Evolutionary conservation across 2,329 filamentous ascomycete species (phyloP), one percentile per base, ranked within the genome.

Genomic region (Zasmidium cellare): DNA sequence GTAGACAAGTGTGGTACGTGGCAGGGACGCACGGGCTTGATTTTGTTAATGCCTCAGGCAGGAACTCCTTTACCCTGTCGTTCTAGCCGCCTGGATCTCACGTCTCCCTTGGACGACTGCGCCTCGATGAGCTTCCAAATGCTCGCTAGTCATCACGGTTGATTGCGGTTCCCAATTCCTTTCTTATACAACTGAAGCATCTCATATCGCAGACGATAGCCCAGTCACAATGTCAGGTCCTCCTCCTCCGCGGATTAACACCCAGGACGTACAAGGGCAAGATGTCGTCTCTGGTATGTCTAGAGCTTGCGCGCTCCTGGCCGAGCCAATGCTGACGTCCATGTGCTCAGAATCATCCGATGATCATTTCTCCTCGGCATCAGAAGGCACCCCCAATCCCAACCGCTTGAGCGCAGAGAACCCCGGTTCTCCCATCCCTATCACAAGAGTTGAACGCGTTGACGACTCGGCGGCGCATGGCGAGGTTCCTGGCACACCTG

Each of bases 311-410:
- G 12, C 2, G 31, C 25, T 41, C 3, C 35, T 41, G 16, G 35
- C 35, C 16, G 41, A 3, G n/a, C 7, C 24, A 49, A 23, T 41
- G 18, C 18, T 51, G 35, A 41, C 16, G 35, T 14, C 3, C 16
- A 41, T 14, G 16, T 41, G 41, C 31, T 31, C 51, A 61, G 57
- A 59, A 58, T 62, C 64, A 24, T 53, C 59, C 54, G 81, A 81
- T 57, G 85, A 87, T 61, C 83, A 87, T 73, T 88, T 87, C 72
- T 86, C 84, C 48, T 85, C 87, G 69, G 85, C 85, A 56, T 83
- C 80, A 46, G 85, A 87, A 76, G 85, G 83, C 65, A 64, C 61
- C 38, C 59, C 63, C 38, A 61, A 71, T 71, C 66, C 67, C 63
- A 68, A 67, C 71, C 57, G 63, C 65, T 60, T 73, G 71, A 62